Base-by-base conservation (phyloP, 805 yeast genomes). In the Metschnikowia borealis region DNA sequence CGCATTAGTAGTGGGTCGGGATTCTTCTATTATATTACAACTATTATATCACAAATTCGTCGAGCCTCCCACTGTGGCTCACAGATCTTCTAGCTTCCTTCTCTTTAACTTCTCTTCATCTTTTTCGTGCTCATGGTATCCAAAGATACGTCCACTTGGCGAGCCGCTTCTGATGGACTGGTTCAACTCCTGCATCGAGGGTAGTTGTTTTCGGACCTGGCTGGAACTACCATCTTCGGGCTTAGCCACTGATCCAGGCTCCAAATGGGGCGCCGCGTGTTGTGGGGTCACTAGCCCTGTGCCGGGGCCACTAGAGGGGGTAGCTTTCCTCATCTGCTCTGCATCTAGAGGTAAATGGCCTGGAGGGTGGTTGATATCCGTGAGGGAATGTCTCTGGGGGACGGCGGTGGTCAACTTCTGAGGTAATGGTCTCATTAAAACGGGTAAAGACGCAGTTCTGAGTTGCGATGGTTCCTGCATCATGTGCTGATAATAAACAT, bases 121-220 rank as follows among this genome's bases (percentile, higher is more conserved):
- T 6, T 20, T 31, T 32, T 46, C 52, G 7, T 38, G 33, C 38
- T 46, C 33, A 37, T 23, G 37, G 32, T 43, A 23, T 26, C 42
- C 29, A 41, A 38, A 38, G 18, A 32, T 21, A 14, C 48, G 23
- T 14, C 31, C 32, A 34, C 36, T 32, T 7, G 51, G 41, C 26
- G 59, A 38, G 18, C 53, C 54, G 37, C 38, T 50, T 18, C 65
- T 61, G 35, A 70, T 60, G 26, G 68, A 61, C 46, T 65, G 67
- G 49, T 68, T 70, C 37, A 71, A 59, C 52, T 71, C 75, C 34
- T 66, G 63, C 35, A 71, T 73, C 7, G 70, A 65, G 3, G 75
- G 75, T 20, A 71, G 59, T 39, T 59, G 64, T 34, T 62, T 57
- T 38, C 55, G 59, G 39, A 31, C 43, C 31, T 29, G 41, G 42